These are phyloP conservation scores for Pseudopithomyces maydicus DNA, from an alignment of 2,329 filamentous ascomycete genomes.

Conservation along the genomic window DNA sequence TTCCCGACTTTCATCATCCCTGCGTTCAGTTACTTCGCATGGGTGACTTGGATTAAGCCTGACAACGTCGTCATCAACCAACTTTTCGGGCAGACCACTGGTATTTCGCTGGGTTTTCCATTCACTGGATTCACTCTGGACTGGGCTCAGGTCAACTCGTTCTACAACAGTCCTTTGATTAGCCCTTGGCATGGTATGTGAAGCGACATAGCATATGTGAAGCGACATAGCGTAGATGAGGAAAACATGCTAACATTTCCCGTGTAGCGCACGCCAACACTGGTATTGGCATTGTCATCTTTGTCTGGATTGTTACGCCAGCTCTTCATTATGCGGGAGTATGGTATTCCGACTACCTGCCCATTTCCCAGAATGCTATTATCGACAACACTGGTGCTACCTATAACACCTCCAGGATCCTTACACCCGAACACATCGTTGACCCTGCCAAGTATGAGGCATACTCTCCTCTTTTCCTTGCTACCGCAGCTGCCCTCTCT, in stretches of 20 bases:
- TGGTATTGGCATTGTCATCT: background rate
- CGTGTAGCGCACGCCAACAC: slow-evolving; percentile 48
- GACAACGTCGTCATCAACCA: slow-evolving; percentile 76
- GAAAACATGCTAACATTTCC: slow-evolving; percentile 76
- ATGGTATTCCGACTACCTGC: slow-evolving; percentile 82
- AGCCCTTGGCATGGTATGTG: slow-evolving; percentile 3
- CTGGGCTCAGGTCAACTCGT: slow-evolving; percentile 87
- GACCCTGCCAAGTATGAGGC: slow-evolving; percentile 75
- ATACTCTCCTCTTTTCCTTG: slow-evolving; percentile 83
- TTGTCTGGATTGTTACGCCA: slow-evolving; percentile 25
- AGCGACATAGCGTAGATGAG: slow-evolving; percentile 77
- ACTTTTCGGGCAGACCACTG: slow-evolving; percentile 58
- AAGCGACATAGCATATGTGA: slow-evolving; percentile 71
- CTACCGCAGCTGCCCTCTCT: slow-evolving; percentile 85
- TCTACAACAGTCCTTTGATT: slow-evolving; percentile 51
- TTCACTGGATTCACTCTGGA: slow-evolving; percentile 87
- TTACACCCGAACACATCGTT: slow-evolving; percentile 79
- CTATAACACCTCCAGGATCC: slow-evolving; percentile 80
- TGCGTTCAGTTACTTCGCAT: slow-evolving; percentile 85
- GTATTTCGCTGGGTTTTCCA: slow-evolving; percentile 81
- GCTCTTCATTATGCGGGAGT: slow-evolving; percentile 70
- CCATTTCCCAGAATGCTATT: slow-evolving; percentile 80
- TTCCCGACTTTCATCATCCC: slow-evolving; percentile 81
- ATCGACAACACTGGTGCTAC: slow-evolving; percentile 83
- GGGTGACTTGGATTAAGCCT: slow-evolving; percentile 86